These are phyloP conservation scores for Zygosaccharomyces rouxii DNA, from an alignment of 805 yeast genomes.

Conservation along the genomic window DNA sequence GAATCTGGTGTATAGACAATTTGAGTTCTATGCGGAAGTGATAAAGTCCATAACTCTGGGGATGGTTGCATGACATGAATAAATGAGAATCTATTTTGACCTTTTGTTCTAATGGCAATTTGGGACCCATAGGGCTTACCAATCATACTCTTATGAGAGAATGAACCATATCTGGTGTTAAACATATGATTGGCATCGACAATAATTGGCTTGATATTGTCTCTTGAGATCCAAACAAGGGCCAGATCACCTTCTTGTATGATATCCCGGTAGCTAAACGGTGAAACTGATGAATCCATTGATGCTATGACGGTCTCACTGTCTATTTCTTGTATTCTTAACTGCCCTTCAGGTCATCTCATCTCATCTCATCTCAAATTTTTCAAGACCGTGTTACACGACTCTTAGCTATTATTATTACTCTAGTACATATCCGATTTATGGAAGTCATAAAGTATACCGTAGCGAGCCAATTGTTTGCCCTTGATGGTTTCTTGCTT, in stretches of 20 bases:
- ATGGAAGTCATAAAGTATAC: constrained; percentile 54
- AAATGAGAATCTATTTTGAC: constrained; percentile 58
- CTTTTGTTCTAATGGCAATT: constrained; percentile 62
- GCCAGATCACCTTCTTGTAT: constrained; percentile 86
- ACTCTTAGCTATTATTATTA: background rate
- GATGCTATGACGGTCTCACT: background rate
- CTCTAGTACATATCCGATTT: constrained; percentile 50
- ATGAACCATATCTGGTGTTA: constrained; percentile 86
- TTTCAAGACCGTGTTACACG: constrained; percentile 7
- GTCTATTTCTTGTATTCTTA: background rate
- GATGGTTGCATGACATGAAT: constrained; percentile 86
- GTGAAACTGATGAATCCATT: constrained; percentile 21
- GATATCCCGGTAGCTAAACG: constrained; percentile 55
- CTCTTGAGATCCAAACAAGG: constrained; percentile 79
- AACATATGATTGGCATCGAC: constrained; percentile 56
- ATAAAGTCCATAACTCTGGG: constrained; percentile 94
- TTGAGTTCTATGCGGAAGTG: constrained; percentile 95
- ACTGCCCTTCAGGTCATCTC: constrained; percentile 2
- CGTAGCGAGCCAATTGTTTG: constrained; percentile 48
- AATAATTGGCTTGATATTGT: constrained; percentile 67
- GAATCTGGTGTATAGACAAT: constrained; percentile 96
- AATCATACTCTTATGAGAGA: constrained; percentile 79
- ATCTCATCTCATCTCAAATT: constrained; percentile 2
- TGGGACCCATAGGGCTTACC: constrained; percentile 83
- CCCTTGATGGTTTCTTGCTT: constrained; percentile 43